These are phyloP conservation scores for Silene uniflora DNA, from an alignment of 148 eudicot species.

Conservation along the genomic window DNA sequence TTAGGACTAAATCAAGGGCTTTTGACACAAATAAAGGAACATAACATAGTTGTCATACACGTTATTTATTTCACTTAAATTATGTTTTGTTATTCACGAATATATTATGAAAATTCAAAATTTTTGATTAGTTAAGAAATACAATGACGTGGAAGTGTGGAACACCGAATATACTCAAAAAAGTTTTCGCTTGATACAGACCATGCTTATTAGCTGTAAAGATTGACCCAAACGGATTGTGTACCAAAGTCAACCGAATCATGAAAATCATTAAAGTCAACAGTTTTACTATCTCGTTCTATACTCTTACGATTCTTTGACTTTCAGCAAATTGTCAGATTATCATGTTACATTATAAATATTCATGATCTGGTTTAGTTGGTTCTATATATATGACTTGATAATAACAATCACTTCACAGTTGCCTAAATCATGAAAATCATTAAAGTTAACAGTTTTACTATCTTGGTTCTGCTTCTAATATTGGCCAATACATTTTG, in stretches of 20 bases:
- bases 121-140: no score
- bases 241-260: background rate
- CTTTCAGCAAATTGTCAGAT: background rate
- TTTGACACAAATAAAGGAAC: no score
- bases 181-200: no score
- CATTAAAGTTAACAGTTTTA: background rate
- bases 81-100: no score
- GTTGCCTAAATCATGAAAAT: slow-evolving; percentile 5
- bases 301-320: background rate
- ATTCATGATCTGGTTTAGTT: background rate
- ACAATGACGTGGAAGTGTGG: no score
- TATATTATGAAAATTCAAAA: no score
- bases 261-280: background rate
- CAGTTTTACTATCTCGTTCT: background rate
- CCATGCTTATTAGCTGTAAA: no score
- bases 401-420: background rate
- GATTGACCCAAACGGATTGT: no score
- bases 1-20: no score
- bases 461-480: background rate
- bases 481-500: background rate
- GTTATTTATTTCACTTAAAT: no score
- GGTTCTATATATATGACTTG: background rate
- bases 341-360: background rate
- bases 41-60: no score
- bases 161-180: no score